These are phyloP conservation scores for Calonectria pteridis DNA, from an alignment of 2,329 filamentous ascomycete genomes.

Conservation along the genomic window DNA sequence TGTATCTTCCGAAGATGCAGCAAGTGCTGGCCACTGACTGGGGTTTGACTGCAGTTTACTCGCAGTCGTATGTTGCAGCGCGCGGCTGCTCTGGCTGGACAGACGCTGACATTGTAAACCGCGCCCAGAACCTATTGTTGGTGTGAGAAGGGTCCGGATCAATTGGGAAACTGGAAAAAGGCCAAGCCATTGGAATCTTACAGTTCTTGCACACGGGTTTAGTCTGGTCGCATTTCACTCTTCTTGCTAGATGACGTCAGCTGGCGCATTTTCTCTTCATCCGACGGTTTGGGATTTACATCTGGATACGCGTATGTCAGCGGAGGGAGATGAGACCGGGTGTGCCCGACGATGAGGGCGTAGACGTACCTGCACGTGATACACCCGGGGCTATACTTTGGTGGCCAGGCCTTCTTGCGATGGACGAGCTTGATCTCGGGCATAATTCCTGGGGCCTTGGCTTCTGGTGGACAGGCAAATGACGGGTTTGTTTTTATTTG, in stretches of 20 bases:
- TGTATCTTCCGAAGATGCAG: neutral
- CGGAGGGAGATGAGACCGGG: neutral
- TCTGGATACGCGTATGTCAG: neutral
- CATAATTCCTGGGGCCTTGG: neutral
- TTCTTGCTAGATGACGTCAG: conserved; percentile 6
- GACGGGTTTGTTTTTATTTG: neutral
- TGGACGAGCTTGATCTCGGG: neutral
- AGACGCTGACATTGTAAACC: neutral
- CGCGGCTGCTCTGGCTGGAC: neutral
- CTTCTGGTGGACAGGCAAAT: neutral
- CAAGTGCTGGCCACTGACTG: neutral
- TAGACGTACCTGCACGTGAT: neutral
- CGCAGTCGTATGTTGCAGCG: neutral
- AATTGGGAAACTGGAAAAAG: neutral
- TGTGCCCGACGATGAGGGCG: neutral
- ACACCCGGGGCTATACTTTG: neutral
- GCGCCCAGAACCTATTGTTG: neutral
- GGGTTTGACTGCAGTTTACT: neutral
- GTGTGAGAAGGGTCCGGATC: neutral
- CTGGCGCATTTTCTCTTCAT: neutral
- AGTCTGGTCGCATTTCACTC: neutral
- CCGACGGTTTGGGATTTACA: neutral
- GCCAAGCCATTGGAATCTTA: neutral
- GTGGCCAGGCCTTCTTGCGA: neutral
- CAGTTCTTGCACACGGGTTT: neutral